phyloP scores from a whole-genome alignment of 768 basidiomycete genomes.

The Podaxis pistillaris region DNA sequence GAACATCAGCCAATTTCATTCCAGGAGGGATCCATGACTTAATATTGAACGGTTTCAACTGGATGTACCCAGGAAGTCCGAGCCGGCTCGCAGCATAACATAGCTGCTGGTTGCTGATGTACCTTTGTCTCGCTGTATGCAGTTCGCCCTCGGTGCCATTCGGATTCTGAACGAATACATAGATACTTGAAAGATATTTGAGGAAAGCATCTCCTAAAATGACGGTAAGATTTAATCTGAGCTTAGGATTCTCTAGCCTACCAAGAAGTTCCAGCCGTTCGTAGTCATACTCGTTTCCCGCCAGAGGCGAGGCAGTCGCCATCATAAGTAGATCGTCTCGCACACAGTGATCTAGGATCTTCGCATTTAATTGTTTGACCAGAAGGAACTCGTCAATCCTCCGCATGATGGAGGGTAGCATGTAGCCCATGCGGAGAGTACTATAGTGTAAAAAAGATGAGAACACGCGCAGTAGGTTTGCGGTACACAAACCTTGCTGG shows the following conservation, averaged over 20 bases:
- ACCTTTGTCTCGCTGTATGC: slow-evolving; percentile 61
- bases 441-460: slow-evolving; percentile 31
- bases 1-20: slow-evolving; percentile 6
- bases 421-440: slow-evolving; percentile 62
- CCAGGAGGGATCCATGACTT: slow-evolving; percentile 54
- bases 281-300: slow-evolving; percentile 71
- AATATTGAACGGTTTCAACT: slow-evolving; percentile 64
- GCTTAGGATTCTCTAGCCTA: slow-evolving; percentile 28
- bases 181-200: slow-evolving; percentile 74
- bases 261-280: slow-evolving; percentile 84
- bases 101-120: slow-evolving; percentile 75
- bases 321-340: slow-evolving; percentile 57
- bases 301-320: slow-evolving; percentile 71
- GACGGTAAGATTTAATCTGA: slow-evolving; percentile 11
- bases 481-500: slow-evolving; percentile 58
- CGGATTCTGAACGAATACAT: slow-evolving; percentile 71
- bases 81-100: slow-evolving; percentile 50
- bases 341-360: slow-evolving; percentile 61
- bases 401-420: slow-evolving; percentile 73
- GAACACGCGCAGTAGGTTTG: not conserved
- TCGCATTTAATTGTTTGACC: slow-evolving; percentile 75
- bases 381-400: slow-evolving; percentile 74
- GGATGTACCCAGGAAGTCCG: slow-evolving; percentile 73
- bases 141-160: slow-evolving; percentile 63
- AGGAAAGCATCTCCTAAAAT: slow-evolving; percentile 75